phyloP scores from a whole-genome alignment of 495 filamentous ascomycete species.

The Opeltia flavorubescens region DNA sequence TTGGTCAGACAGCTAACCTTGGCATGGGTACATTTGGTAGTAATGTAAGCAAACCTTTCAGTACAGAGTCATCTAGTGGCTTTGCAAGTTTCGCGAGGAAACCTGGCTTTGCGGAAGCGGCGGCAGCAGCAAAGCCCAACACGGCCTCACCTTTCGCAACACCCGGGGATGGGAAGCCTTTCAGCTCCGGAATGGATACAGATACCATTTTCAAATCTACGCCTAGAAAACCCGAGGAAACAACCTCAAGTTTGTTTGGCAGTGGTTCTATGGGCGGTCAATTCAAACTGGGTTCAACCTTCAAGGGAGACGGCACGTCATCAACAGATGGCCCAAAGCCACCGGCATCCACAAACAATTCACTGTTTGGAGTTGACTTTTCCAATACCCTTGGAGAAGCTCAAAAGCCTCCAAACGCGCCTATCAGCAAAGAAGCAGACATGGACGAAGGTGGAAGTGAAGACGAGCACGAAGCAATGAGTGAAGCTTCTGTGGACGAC shows the following conservation, averaged over 20 bases:
- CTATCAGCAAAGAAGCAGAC: conserved; percentile 43
- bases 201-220: conserved; percentile 21
- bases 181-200: conserved; percentile 24
- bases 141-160: conserved; percentile 16
- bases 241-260: conserved; percentile 36
- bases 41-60: background rate
- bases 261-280: conserved; percentile 42
- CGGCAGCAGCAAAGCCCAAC: conserved; percentile 20
- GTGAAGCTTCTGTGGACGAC: conserved; percentile 15
- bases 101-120: conserved; percentile 41
- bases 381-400: conserved; percentile 33
- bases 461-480: conserved; percentile 22
- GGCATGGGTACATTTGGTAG: conserved; percentile 12
- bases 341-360: conserved; percentile 22
- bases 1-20: conserved; percentile 21
- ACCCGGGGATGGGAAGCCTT: conserved; percentile 12
- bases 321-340: conserved; percentile 45
- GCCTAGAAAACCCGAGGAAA: conserved; percentile 22
- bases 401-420: conserved; percentile 25
- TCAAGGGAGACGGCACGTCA: conserved; percentile 58
- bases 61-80: conserved; percentile 18
- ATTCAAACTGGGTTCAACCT: conserved; percentile 66
- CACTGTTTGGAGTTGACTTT: conserved; percentile 45
- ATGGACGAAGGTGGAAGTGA: conserved; percentile 33
- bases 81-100: conserved; percentile 45